Evolutionary conservation across 208 protist species (phyloP).

Genomic region (Acanthamoeba healyi): DNA sequence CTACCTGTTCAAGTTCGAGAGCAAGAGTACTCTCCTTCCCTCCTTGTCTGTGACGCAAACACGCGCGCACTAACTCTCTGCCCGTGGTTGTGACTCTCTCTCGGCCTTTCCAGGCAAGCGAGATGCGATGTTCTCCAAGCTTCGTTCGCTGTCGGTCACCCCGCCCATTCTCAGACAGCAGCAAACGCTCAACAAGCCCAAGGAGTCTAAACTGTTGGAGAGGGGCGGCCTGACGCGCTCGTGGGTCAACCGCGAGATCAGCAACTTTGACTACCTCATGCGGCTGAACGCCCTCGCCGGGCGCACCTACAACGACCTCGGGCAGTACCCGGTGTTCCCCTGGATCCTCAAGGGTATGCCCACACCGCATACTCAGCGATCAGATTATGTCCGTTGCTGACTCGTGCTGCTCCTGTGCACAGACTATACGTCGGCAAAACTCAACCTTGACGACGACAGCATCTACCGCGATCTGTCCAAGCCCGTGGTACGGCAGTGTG

Average conservation of each 20-base stretch:
- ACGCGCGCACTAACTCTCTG: neutral
- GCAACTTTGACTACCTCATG: constrained; percentile 99
- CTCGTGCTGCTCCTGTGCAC: neutral
- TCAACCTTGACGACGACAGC: constrained; percentile 93
- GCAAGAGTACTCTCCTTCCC: neutral
- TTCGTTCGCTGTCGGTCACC: constrained; percentile 20
- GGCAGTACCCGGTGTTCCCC: constrained; percentile 99
- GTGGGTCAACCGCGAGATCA: constrained; percentile 94
- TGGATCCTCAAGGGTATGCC: constrained; percentile 90
- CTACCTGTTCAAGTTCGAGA: constrained; percentile 93
- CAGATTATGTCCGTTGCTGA: neutral
- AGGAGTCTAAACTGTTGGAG: constrained; percentile 56
- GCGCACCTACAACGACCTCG: constrained; percentile 96
- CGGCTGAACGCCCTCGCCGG: constrained; percentile 97
- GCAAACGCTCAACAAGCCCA: constrained; percentile 16
- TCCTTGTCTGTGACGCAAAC: neutral
- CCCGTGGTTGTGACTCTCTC: neutral
- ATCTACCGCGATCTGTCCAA: constrained; percentile 97
- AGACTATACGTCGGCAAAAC: constrained; percentile 95
- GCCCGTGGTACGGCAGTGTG: constrained; percentile 92
- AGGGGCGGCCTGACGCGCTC: constrained; percentile 86
- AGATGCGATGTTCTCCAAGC: constrained; percentile 42
- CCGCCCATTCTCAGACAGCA: constrained; percentile 30
- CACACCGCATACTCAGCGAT: neutral
- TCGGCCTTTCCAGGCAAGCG: neutral